Base-by-base conservation (phyloP, 2,329 filamentous ascomycete species). In the Aspergillus amoenus region DNA sequence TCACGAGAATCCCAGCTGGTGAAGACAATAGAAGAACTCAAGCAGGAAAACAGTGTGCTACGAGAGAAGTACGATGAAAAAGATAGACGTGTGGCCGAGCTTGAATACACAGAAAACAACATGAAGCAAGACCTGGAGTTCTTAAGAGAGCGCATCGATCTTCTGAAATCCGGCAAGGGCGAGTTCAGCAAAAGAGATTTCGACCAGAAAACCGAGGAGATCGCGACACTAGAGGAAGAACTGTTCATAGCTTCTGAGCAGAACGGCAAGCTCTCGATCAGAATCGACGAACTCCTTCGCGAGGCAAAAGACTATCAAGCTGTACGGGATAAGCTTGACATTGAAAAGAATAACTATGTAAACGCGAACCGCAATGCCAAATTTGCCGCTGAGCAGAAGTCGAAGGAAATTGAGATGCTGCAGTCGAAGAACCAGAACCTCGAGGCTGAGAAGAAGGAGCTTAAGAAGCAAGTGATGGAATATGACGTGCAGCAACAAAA, bases 191-290 rank as follows among this genome's bases (percentile, higher is more conserved):
- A 69, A 51, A 76, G 73, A 62, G 72, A 72, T 2, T 58, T 77
- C 37, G 74, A 73, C 73, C 80, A 58, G 75, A 88, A 64, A 79
- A 86, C 89, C 66, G 87, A 90, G 70, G 82, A 88, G 57, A 92
- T 93, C 67, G 85, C 86, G 40, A 82, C 80, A 22, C 84, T 91
- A 64, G 89, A 93, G 70, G 81, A 82, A 18, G 83, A 89, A 64
- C 74, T 88, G 11, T 83, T 88, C 56, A 78, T 81, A 24, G 66
- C 74, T 30, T 75, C 79, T 55, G 71, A 77, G 54, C 76, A 78
- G 57, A 72, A 77, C 9, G 76, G 78, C 57, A 74, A 46, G 78
- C 81, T 32, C 65, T 74, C 32, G 74, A 79, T 57, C 70, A 77
- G 55, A 75, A 79, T 77, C 6, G 76, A 79, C 57, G 75, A 76